A percentile compares a stretch with the other conserved stretches of the same genome.
Conservation (phyloP, 768 basidiomycete species). For the Suillus subalutaceus region DNA sequence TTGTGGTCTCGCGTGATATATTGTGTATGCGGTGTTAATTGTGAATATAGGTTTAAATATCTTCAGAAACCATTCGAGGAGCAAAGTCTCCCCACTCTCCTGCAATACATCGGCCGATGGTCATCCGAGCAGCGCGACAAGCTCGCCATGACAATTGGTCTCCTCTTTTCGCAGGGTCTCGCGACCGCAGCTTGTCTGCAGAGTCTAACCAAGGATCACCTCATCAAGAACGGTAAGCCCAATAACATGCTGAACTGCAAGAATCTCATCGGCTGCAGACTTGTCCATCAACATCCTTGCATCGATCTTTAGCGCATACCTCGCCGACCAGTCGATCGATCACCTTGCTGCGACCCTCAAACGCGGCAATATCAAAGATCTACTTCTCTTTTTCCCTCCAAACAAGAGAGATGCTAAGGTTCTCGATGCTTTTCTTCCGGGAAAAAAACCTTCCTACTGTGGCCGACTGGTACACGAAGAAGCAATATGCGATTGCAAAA, state of each 20-base stretch:
- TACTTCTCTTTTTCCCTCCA: conserved; percentile 84
- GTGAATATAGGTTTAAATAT: conserved; percentile 85
- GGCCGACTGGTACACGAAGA: conserved; percentile 94
- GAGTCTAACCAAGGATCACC: conserved; percentile 88
- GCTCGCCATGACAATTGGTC: conserved; percentile 77
- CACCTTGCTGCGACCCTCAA: conserved; percentile 83
- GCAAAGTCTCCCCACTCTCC: conserved; percentile 74
- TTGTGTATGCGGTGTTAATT: conserved; percentile 12
- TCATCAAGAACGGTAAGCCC: conserved; percentile 85
- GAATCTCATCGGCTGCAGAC: conserved; percentile 46
- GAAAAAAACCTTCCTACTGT: conserved; percentile 75
- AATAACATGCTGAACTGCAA: conserved; percentile 13
- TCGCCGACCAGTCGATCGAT: conserved; percentile 85
- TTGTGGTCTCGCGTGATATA: conserved; percentile 10
- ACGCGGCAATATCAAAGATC: conserved; percentile 83
- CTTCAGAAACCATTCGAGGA: conserved; percentile 96
- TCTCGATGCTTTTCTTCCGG: conserved; percentile 88
- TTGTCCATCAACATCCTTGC: conserved; percentile 78
- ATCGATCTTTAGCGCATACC: conserved; percentile 78
- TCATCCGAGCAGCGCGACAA: conserved; percentile 75
- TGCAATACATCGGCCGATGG: conserved; percentile 93
- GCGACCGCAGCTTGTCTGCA: conserved; percentile 76
- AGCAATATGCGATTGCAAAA: conserved; percentile 81
- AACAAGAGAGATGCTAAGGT: conserved; percentile 75
- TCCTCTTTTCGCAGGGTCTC: conserved; percentile 84